Evolutionary conservation across 2,329 filamentous ascomycete species (phyloP), one percentile per base, ranked within the genome.

Genomic region (Zymoseptoria brevis): DNA sequence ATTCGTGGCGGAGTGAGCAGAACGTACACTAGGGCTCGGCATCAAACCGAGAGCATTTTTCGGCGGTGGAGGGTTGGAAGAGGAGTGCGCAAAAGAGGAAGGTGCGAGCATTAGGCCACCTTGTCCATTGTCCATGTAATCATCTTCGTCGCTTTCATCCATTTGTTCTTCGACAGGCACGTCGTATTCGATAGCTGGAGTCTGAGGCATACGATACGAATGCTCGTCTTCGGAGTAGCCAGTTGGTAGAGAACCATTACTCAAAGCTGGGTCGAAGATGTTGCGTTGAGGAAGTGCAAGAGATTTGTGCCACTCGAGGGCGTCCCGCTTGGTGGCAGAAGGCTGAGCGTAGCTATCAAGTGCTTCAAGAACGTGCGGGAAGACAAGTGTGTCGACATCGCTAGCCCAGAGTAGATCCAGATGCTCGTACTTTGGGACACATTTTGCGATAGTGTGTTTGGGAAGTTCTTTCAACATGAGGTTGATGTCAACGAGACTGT

Each of bases 371-470:
- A 99, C 90, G 71, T 96, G 90, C 16, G 87, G 89, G 69, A 96
- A 96, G 2, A 97, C 93, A 56, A 91, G 84, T 0, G 81, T 78
- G 65, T 96, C 83, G 6, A 96, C 89, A 68, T 96, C 91, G 45
- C 84, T 80, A 0, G 89, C 94, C 94, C 94, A 99, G 0, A 99
- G 79, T 68, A 99, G 96, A 73, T 99, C 94, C 22, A 99, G 83
- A 74, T 99, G 94, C 74, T 99, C 94, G 73, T 96, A 99, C 71
- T 96, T 90, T 0, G 88, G 85, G 50, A 99, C 88, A 70, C 93
- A 88, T 45, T 86, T 94, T 1, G 90, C 90, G 2, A 93, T 81
- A 0, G 94, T 97, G 72, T 90, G 89, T 21, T 81, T 80, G 0
- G 94, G 94, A 11, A 99, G 80, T 73, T 96, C 91, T 70, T 86